A percentile compares a stretch with the other conserved stretches of the same genome.
Conservation (phyloP, 2,329 filamentous ascomycete species). For the Acarospora socialis region DNA sequence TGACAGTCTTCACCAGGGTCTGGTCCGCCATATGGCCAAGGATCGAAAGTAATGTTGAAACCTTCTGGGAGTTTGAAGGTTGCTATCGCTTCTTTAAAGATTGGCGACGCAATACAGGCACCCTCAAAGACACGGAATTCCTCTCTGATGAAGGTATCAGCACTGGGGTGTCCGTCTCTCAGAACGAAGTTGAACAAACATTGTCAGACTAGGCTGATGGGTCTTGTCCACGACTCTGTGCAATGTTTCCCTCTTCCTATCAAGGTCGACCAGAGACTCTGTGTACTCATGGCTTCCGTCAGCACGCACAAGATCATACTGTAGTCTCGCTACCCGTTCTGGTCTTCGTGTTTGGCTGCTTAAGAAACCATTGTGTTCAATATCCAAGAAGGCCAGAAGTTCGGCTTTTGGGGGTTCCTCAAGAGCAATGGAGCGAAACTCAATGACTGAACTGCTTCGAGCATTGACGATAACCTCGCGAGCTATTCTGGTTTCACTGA, state of each 20-base stretch:
- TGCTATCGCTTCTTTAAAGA: conserved; percentile 37
- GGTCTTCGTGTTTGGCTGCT: conserved; percentile 30
- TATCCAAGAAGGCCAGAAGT: conserved; percentile 33
- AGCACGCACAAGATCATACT: conserved; percentile 41
- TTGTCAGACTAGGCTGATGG: conserved; percentile 33
- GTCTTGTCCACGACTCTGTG: conserved; percentile 35
- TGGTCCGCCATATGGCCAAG: conserved; percentile 43
- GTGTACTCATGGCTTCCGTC: conserved; percentile 40
- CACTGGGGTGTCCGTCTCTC: too few relatives aligned
- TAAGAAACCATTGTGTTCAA: conserved; percentile 30
- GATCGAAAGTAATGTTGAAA: conserved; percentile 41
- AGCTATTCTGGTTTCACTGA: conserved; percentile 39
- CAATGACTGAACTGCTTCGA: conserved; percentile 23
- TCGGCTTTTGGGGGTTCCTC: conserved; percentile 36
- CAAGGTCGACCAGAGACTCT: conserved; percentile 39
- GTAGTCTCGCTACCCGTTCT: conserved; percentile 36
- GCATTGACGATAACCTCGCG: conserved; percentile 34
- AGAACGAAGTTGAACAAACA: conserved; percentile 27
- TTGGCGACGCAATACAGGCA: conserved; percentile 36
- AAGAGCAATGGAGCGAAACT: conserved; percentile 38
- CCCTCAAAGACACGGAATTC: too few relatives aligned
- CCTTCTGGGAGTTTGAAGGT: conserved; percentile 40
- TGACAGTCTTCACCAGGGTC: conserved; percentile 32
- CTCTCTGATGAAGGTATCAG: too few relatives aligned
- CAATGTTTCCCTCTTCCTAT: conserved; percentile 25